Percentiles rank a stretch among this genome's conserved stretches.
Conservation (phyloP, 2,329 filamentous ascomycete genomes). For the Chrysoporthe cubensis region DNA sequence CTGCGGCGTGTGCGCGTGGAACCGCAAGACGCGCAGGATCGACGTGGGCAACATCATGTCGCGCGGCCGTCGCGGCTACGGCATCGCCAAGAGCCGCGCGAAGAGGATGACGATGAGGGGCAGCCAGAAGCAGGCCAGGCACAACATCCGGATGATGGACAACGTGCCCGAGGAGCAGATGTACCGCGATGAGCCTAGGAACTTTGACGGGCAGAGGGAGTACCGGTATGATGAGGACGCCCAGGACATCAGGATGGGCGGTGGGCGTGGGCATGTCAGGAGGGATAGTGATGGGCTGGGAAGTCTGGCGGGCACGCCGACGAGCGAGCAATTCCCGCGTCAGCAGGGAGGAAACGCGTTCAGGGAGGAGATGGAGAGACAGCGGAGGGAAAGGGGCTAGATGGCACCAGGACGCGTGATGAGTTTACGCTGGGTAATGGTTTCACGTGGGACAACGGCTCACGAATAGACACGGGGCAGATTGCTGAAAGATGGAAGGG, state of each 20-base stretch:
- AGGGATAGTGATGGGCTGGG: constrained; percentile 54
- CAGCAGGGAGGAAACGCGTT: constrained; percentile 48
- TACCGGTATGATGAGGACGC: constrained; percentile 37
- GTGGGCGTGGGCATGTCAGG: constrained; percentile 33
- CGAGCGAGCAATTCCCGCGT: constrained; percentile 44
- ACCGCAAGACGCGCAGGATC: constrained; percentile 54
- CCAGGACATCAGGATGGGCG: constrained; percentile 24
- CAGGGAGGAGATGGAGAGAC: constrained; percentile 54
- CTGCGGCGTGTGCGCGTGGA: constrained; percentile 61
- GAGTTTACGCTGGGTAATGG: constrained; percentile 3
- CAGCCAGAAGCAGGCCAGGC: constrained; percentile 36
- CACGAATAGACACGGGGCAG: background rate
- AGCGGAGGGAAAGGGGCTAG: constrained; percentile 44
- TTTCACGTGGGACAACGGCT: background rate
- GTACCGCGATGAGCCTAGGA: constrained; percentile 29
- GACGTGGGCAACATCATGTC: constrained; percentile 57
- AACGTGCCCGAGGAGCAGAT: constrained; percentile 36
- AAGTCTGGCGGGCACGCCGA: constrained; percentile 53
- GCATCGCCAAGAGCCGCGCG: constrained; percentile 40
- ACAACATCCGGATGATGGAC: constrained; percentile 52
- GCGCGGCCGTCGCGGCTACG: constrained; percentile 48
- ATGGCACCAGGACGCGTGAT: background rate
- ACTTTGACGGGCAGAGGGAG: constrained; percentile 32
- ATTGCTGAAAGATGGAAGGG: background rate
- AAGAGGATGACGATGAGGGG: constrained; percentile 39